Evolutionary conservation across 164 flowering plant species (phyloP).

Genomic region (Macadamia integrifolia): DNA sequence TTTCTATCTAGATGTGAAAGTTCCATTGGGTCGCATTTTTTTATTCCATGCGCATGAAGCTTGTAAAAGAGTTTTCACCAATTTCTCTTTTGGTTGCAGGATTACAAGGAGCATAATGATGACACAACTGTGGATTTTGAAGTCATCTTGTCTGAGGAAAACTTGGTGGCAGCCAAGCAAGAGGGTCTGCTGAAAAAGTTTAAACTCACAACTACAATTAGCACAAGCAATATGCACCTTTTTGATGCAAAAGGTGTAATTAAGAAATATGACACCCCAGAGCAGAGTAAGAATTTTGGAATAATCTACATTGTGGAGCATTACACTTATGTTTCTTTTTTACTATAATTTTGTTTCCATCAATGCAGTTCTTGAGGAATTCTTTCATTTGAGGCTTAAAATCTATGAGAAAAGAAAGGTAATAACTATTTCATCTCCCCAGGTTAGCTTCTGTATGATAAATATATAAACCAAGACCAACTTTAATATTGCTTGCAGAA

Average conservation of each 20-base stretch:
- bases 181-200: conserved; percentile 87
- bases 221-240: conserved; percentile 95
- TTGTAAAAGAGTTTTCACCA: background rate
- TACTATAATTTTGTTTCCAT: background rate
- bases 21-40: background rate
- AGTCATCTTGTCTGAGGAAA: conserved; percentile 52
- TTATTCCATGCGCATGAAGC: background rate
- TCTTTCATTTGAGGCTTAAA: conserved; percentile 63
- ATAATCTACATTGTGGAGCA: background rate
- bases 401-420: conserved; percentile 81
- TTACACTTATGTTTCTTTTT: background rate
- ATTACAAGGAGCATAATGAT: conserved; percentile 48
- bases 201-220: conserved; percentile 61
- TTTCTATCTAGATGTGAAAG: background rate
- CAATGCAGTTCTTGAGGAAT: conserved; percentile 81
- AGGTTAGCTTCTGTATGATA: background rate
- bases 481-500: conserved; percentile 41
- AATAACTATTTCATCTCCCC: background rate
- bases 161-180: conserved; percentile 46
- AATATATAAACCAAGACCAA: no score
- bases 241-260: conserved; percentile 69
- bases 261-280: conserved; percentile 82
- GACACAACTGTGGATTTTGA: conserved; percentile 57
- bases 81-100: conserved; percentile 37
- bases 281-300: conserved; percentile 51